These are phyloP conservation scores for Globisporangium paroecandrum DNA, from an alignment of 352 stramenopile species.

Conservation along the genomic window DNA sequence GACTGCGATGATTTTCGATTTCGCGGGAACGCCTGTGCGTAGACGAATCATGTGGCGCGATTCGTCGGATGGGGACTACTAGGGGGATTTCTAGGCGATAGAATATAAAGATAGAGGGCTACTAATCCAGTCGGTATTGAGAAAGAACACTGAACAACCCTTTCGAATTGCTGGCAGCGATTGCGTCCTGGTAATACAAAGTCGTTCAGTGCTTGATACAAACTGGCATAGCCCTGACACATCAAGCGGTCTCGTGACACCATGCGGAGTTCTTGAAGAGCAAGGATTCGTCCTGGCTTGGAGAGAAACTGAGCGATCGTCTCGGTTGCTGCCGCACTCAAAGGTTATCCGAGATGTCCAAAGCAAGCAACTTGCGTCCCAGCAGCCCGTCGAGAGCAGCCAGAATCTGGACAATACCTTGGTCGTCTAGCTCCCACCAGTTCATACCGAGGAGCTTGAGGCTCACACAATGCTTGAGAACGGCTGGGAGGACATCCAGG, in stretches of 20 bases:
- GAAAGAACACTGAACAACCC: no score
- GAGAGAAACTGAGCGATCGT: background rate
- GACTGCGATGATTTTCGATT: constrained; percentile 1
- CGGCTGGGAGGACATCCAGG: background rate
- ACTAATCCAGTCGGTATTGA: no score
- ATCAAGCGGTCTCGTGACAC: background rate
- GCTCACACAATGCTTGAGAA: background rate
- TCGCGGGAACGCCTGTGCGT: constrained; percentile 2
- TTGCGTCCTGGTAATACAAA: no score
- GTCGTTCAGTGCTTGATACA: no score
- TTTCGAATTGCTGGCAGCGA: no score
- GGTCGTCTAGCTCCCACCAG: background rate
- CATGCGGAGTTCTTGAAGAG: background rate
- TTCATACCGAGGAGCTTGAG: background rate
- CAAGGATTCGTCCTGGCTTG: background rate
- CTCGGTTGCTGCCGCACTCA: background rate
- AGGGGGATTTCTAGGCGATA: background rate
- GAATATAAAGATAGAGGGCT: background rate
- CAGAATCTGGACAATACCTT: background rate
- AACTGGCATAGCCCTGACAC: background rate
- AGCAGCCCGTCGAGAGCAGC: background rate
- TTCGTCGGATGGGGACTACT: background rate
- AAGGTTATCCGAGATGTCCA: background rate
- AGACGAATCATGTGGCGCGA: constrained; percentile 7
- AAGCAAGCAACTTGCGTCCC: background rate